Percentiles rank a stretch among this genome's conserved stretches.
Conservation (phyloP, 805 yeast genomes). For the Lachancea fermentati region DNA sequence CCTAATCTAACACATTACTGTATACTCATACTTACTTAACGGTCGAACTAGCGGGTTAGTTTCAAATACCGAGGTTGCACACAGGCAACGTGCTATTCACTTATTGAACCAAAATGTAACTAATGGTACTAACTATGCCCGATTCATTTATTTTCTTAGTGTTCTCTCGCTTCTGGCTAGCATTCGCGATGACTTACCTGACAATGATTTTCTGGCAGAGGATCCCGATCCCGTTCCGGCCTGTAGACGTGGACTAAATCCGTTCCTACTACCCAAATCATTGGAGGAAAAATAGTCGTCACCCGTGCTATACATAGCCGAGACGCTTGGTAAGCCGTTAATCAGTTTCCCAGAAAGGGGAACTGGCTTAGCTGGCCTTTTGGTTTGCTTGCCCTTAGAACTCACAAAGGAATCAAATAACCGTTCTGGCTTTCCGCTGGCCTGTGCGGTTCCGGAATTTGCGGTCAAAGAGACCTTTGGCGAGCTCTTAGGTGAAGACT, state of each 20-base stretch:
- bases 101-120: too few relatives aligned
- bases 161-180: slow-evolving; percentile 44
- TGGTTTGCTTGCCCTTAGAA: slow-evolving; percentile 17
- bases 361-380: slow-evolving; percentile 18
- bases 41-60: too few relatives aligned
- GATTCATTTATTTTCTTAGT: slow-evolving; percentile 9
- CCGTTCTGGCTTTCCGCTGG: slow-evolving; percentile 21
- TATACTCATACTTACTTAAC: too few relatives aligned
- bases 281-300: background rate
- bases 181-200: slow-evolving; percentile 52
- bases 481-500: slow-evolving; percentile 4
- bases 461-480: slow-evolving; percentile 3
- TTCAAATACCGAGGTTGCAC: too few relatives aligned
- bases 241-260: too few relatives aligned
- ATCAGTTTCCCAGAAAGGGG: slow-evolving; percentile 29
- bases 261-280: too few relatives aligned
- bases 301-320: background rate
- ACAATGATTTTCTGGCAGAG: slow-evolving; percentile 6
- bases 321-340: slow-evolving; percentile 31
- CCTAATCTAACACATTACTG: too few relatives aligned
- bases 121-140: too few relatives aligned
- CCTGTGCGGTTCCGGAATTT: background rate
- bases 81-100: too few relatives aligned
- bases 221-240: too few relatives aligned
- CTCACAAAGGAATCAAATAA: slow-evolving; percentile 34